Conservation (phyloP, 306 rosid genomes). For the Neltuma alba region DNA sequence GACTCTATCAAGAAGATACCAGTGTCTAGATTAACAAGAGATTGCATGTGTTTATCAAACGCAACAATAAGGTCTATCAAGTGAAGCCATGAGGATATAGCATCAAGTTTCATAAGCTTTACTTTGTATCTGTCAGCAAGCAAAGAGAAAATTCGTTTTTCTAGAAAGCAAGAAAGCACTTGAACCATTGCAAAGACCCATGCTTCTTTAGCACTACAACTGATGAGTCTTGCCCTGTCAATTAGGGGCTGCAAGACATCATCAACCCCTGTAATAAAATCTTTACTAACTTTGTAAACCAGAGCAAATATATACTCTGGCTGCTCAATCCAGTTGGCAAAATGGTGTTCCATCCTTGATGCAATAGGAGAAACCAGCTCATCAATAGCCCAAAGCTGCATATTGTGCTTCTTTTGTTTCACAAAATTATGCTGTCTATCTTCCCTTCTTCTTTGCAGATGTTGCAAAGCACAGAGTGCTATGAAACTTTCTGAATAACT, state of each 20-base stretch:
- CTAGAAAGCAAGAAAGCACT: constrained; percentile 67
- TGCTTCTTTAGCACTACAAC: constrained; percentile 81
- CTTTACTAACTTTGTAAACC: constrained; percentile 56
- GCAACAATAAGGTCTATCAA: constrained; percentile 56
- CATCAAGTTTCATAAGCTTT: constrained; percentile 52
- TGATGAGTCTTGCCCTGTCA: constrained; percentile 66
- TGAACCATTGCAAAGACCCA: constrained; percentile 77
- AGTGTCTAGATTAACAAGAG: constrained; percentile 55
- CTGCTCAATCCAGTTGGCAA: constrained; percentile 69
- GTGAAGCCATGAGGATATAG: constrained; percentile 70
- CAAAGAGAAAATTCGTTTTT: constrained; percentile 48
- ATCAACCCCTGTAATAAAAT: constrained; percentile 69
- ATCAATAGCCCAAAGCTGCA: constrained; percentile 77
- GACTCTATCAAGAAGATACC: constrained; percentile 47
- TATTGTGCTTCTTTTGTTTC: constrained; percentile 37
- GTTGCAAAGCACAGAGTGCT: constrained; percentile 75
- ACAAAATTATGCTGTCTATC: constrained; percentile 44
- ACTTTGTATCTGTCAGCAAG: constrained; percentile 59
- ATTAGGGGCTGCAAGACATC: constrained; percentile 81
- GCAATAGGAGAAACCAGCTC: constrained; percentile 78
- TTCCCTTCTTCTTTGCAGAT: constrained; percentile 66
- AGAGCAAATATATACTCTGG: constrained; percentile 77
- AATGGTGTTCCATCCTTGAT: constrained; percentile 74
- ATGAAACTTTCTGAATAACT: constrained; percentile 65
- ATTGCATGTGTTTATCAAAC: constrained; percentile 68